phyloP scores from a whole-genome alignment of 768 basidiomycete genomes.

The Boletellus sp. region DNA sequence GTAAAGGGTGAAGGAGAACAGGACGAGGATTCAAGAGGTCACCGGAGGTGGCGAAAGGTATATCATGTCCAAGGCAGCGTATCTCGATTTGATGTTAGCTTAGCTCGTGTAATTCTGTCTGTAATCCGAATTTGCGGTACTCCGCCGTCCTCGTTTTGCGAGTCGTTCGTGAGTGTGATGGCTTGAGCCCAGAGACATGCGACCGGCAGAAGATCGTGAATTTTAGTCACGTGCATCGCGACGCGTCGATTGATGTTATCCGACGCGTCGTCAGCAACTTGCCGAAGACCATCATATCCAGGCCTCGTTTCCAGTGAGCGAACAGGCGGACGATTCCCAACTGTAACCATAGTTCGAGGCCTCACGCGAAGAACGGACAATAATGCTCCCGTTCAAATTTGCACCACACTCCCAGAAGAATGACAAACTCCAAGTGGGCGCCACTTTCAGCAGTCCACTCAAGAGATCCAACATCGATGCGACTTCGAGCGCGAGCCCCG shows the following conservation, averaged over 20 bases:
- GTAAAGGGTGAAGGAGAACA: neutral
- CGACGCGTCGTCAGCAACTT: neutral
- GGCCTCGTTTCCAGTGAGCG: neutral
- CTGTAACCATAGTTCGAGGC: neutral
- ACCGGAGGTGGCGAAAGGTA: neutral
- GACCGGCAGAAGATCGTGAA: too few species aligned
- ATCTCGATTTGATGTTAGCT: too few species aligned
- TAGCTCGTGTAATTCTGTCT: too few species aligned
- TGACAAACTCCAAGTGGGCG: neutral
- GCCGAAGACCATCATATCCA: neutral
- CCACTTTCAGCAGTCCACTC: conserved; percentile 3
- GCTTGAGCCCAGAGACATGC: too few species aligned
- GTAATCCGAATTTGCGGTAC: too few species aligned
- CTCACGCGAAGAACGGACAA: neutral
- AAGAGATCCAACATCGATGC: conserved; percentile 10
- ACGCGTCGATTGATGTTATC: conserved; percentile 4
- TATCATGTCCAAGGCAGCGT: neutral
- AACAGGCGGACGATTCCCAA: neutral
- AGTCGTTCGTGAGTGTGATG: too few species aligned
- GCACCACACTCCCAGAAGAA: conserved; percentile 10
- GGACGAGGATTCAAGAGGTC: neutral
- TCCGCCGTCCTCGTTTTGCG: too few species aligned
- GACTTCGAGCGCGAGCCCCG: conserved; percentile 5
- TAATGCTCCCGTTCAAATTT: conserved; percentile 21
- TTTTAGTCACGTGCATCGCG: conserved; percentile 15